Percentiles rank a stretch among this genome's conserved stretches.
phyloP scores from a whole-genome alignment of 2,329 filamentous ascomycete genomes.

The Aspergillus viridinutans region DNA sequence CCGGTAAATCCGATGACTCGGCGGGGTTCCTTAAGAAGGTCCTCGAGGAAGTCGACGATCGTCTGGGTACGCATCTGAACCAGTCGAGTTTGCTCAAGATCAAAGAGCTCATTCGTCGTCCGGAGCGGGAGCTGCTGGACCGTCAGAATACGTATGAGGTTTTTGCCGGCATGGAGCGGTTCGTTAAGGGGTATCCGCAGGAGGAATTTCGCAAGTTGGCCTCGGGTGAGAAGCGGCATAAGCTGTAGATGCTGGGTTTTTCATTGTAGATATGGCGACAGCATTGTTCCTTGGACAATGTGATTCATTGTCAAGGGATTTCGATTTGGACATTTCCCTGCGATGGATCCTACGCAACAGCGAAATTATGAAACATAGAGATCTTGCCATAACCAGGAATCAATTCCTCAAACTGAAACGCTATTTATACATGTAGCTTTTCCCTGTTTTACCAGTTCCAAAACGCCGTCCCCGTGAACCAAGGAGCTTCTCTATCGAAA shows the following conservation, averaged over 20 bases:
- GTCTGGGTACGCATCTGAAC: conserved; percentile 73
- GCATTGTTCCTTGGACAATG: neutral
- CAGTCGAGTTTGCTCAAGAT: conserved; percentile 75
- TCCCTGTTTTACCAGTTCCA: neutral
- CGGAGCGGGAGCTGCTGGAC: conserved; percentile 69
- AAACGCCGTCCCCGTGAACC: neutral
- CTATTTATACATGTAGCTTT: neutral
- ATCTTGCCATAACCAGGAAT: neutral
- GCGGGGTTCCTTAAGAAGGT: conserved; percentile 68
- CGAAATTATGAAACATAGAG: neutral
- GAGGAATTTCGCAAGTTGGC: conserved; percentile 84
- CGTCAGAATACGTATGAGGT: conserved; percentile 77
- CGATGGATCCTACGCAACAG: neutral
- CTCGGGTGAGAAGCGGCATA: conserved; percentile 87
- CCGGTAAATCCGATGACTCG: conserved; percentile 56
- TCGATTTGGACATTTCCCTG: neutral
- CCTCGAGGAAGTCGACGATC: conserved; percentile 73
- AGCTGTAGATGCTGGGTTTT: conserved; percentile 57
- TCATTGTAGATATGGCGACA: conserved; percentile 1
- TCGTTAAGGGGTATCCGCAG: conserved; percentile 76
- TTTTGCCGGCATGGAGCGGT: conserved; percentile 77
- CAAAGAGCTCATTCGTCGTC: conserved; percentile 74
- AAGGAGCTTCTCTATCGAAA: neutral
- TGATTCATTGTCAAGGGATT: neutral
- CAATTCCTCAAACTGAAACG: neutral